Evolutionary conservation across 176 grass and related monocot species (phyloP).

Genomic region (Oryza meridionalis): DNA sequence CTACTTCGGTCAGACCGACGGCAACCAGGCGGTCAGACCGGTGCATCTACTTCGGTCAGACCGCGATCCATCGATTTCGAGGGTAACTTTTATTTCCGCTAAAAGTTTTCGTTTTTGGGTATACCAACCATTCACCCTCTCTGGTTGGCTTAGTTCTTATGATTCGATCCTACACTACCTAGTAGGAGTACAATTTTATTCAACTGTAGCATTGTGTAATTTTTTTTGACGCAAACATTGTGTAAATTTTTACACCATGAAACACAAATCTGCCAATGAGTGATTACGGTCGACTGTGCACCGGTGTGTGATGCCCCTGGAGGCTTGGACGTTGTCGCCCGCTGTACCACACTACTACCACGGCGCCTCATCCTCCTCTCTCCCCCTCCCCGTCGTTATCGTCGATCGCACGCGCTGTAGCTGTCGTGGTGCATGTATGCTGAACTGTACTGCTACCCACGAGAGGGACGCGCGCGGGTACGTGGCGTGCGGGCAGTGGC

Average conservation of each 20-base stretch:
- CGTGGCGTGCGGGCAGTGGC: background rate
- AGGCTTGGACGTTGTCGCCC: background rate
- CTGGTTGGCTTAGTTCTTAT: no score
- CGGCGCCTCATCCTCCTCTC: background rate
- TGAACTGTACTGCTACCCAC: background rate
- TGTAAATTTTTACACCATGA: background rate
- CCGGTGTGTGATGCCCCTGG: background rate
- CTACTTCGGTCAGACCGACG: no score
- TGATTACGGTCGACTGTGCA: background rate
- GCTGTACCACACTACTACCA: background rate
- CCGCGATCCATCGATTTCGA: no score
- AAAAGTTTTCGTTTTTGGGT: no score
- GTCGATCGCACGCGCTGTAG: background rate
- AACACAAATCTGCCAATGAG: background rate
- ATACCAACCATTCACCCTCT: no score
- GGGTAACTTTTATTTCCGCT: no score
- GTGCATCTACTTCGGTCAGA: no score
- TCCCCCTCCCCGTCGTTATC: background rate
- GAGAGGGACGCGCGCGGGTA: background rate
- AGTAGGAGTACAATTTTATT: no score
- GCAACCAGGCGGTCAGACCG: no score
- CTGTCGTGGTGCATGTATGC: constrained; percentile 24
- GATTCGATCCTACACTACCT: no score
- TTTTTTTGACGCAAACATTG: background rate
- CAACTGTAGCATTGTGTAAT: no score